Percentiles rank a stretch among this genome's conserved stretches.
These are phyloP conservation scores for Lentinula sp. DNA, from an alignment of 768 basidiomycete genomes.

Conservation along the genomic window DNA sequence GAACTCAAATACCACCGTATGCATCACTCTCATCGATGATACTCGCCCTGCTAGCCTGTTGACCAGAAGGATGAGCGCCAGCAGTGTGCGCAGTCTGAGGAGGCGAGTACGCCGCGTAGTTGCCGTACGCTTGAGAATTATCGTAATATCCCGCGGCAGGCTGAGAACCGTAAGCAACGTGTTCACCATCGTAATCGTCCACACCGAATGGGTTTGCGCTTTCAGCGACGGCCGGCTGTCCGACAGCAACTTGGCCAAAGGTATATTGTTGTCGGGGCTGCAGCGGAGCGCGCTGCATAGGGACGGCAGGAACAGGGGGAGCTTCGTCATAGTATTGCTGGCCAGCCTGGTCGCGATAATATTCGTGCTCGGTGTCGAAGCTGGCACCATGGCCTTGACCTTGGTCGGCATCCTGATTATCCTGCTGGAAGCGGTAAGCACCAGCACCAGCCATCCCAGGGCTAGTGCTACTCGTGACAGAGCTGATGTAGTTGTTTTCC, in stretches of 20 bases:
- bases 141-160: background rate
- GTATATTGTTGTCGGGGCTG: slow-evolving; percentile 6
- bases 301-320: background rate
- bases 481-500: slow-evolving; percentile 1
- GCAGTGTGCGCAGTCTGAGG: background rate
- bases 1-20: slow-evolving; percentile 2
- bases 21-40: slow-evolving; percentile 1
- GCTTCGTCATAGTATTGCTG: slow-evolving; percentile 1
- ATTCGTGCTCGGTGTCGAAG: background rate
- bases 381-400: background rate
- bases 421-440: slow-evolving; percentile 3
- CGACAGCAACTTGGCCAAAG: background rate
- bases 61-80: background rate
- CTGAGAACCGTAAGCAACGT: background rate
- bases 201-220: background rate
- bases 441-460: slow-evolving; percentile 6
- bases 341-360: background rate
- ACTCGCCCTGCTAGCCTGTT: background rate
- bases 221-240: background rate
- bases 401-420: background rate
- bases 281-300: slow-evolving; percentile 2
- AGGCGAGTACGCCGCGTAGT: background rate
- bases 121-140: background rate
- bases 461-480: background rate
- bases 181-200: background rate